Conservation (phyloP, 2,329 filamentous ascomycete genomes). For the Claviceps arundinis region DNA sequence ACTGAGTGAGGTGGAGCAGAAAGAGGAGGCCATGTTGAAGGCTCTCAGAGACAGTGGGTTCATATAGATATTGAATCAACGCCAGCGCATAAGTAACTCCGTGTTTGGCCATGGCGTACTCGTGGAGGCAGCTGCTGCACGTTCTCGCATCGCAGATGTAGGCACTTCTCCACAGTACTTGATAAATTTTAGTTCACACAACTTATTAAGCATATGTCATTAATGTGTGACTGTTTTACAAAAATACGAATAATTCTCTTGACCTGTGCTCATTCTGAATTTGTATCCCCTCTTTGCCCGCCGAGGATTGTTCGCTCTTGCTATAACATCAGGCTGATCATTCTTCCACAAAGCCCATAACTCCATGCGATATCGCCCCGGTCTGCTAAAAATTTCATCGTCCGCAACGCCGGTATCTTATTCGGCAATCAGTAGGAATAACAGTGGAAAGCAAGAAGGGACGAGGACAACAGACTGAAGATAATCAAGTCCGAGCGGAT, state of each 20-base stretch:
- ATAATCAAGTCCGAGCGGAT: neutral
- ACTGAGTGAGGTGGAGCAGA: constrained; percentile 16
- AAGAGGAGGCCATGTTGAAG: constrained; percentile 28
- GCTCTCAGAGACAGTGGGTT: constrained; percentile 31
- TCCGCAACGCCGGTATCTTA: neutral
- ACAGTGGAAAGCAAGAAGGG: no score
- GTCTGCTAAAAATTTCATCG: no score
- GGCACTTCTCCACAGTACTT: no score
- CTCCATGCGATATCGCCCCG: neutral
- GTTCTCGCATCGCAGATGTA: no score
- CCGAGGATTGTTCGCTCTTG: neutral
- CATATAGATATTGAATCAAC: constrained; percentile 8
- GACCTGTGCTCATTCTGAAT: neutral
- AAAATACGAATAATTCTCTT: neutral
- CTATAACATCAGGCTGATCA: neutral
- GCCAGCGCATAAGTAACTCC: neutral
- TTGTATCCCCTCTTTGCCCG: no score
- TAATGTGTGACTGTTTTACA: no score
- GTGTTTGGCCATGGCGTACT: neutral
- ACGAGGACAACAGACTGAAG: no score
- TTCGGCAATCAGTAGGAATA: no score
- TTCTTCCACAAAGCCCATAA: neutral
- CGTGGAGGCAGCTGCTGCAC: no score
- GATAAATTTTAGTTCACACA: no score
- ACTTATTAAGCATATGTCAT: no score